Base-by-base conservation (phyloP, 345 rosid genomes). In the Dovyalis caffra region DNA sequence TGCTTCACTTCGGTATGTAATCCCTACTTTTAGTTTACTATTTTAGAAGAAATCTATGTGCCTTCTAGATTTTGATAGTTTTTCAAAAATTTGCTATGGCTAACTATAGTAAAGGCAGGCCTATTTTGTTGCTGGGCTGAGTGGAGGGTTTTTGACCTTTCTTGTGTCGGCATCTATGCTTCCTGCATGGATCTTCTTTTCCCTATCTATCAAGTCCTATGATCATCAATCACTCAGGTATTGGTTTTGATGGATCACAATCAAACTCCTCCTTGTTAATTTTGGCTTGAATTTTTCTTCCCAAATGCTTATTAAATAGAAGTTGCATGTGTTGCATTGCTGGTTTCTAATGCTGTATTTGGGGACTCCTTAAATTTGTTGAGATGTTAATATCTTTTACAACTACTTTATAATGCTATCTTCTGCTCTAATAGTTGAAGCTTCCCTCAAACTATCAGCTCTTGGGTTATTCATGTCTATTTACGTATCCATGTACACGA, bases 121-220 rank as follows among this genome's bases (percentile, higher is more conserved):
- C 78, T 90, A 91, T 86, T 83, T 86, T 79, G 76, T 83, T 3
- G 87, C 93, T 81, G 98, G 97, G 75, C 86, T 91, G 75, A 86
- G 84, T 84, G 98, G 99, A 70, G 99, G 98, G 75, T 95, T 95
- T 82, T 61, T 93, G 87, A 86, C 91, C 35, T 91, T 93, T 79
- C 70, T 63, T 37, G 64, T 85, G 63, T 86, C 88, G 15, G 78
- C 86, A 73, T 89, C 83, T 66, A 93, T 95, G 99, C 88, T 93
- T 78, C 83, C 86, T 73, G 89, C 93, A 20, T 90, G 99, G 99
- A 86, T 90, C 73, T 77, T 77, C 79, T 91, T 86, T 81, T 76
- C 85, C 77, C n/a, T 83, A 11, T 81, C 88, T 47, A 69, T 77
- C 75, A 88, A 86, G 80, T 83, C 82, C 45, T 82, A 71, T 79